Base-by-base conservation (phyloP, 2,329 filamentous ascomycete species). In the Seiridium unicorne region DNA sequence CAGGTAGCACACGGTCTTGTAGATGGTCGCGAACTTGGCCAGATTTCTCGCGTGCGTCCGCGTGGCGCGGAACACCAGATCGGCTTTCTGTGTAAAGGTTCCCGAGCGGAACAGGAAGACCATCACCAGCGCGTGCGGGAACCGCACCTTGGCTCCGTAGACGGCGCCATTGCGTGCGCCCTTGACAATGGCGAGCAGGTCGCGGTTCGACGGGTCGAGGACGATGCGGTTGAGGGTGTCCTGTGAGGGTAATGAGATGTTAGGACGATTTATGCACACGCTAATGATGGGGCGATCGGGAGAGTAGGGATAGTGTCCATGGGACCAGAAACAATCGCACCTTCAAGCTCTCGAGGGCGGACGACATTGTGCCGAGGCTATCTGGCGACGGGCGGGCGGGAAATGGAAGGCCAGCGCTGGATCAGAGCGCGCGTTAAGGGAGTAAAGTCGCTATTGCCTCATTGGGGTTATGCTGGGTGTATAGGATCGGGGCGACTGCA, bases 71-170 rank as follows among this genome's bases (percentile, higher is more conserved):
- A 94, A 82, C 66, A 99, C 88, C 57, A 96, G 86, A 60, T 78
- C 77, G 64, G 85, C 72, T 77, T 98, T 98, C 74, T 96, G 86
- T 59, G 87, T 88, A 69, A 97, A 75, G 84, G 90, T 90, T 79
- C 94, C 95, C 8, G 90, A 92, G 67, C 95, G 91, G 81, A 99
- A 99, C 67, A 99, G 86, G 68, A 98, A 90, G 66, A 97, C 92
- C 94, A 99, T 99, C 56, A 99, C 95, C 67, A 99, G 84, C 62
- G 95, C 95, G 79, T 99, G 95, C 65, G 95, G 95, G 79, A 99
- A 98, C 65, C 95, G 93, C 76, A 99, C 92, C 85, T 98, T 98
- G 69, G 91, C 88, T 62, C 95, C 95, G 78, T 99, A 99, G 64
- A 99, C 92, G 66, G 93, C 89, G 75, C 95, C 95, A 87, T 98